phyloP scores from a whole-genome alignment of 1,284 basidiomycete species.

The Lentinula novae-zelandiae region DNA sequence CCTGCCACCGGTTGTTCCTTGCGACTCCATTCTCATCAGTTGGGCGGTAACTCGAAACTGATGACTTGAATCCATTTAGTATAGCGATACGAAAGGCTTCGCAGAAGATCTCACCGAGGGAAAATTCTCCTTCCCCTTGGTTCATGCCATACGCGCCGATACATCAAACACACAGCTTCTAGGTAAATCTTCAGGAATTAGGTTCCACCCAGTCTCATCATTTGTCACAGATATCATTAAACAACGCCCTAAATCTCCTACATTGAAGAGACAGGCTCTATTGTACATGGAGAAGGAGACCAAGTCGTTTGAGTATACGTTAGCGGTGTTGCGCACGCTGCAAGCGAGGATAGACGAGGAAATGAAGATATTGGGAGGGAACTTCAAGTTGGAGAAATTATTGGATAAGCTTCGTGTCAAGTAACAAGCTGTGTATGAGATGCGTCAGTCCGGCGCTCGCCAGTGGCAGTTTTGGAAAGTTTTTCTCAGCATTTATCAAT shows the following conservation, averaged over 20 bases:
- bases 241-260: constrained; percentile 77
- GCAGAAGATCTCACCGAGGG: constrained; percentile 95
- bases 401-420: constrained; percentile 37
- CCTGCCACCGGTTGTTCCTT: too few species aligned
- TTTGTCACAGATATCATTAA: constrained; percentile 66
- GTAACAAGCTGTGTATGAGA: background rate
- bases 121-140: constrained; percentile 94
- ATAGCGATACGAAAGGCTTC: constrained; percentile 89
- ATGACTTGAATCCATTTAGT: constrained; percentile 41
- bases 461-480: too few species aligned
- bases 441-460: too few species aligned
- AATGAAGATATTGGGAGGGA: constrained; percentile 39
- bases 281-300: constrained; percentile 68
- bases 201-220: constrained; percentile 27
- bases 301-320: constrained; percentile 68
- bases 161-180: constrained; percentile 1
- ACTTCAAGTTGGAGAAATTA: constrained; percentile 39
- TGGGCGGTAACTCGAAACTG: background rate
- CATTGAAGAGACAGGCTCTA: constrained; percentile 77
- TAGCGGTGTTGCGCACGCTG: constrained; percentile 48
- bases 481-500: too few species aligned
- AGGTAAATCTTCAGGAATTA: constrained; percentile 71
- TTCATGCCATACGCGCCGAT: constrained; percentile 50
- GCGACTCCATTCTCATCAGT: background rate
- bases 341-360: constrained; percentile 35